phyloP scores from a whole-genome alignment of 2,329 filamentous ascomycete genomes.

The Ustulina deusta region DNA sequence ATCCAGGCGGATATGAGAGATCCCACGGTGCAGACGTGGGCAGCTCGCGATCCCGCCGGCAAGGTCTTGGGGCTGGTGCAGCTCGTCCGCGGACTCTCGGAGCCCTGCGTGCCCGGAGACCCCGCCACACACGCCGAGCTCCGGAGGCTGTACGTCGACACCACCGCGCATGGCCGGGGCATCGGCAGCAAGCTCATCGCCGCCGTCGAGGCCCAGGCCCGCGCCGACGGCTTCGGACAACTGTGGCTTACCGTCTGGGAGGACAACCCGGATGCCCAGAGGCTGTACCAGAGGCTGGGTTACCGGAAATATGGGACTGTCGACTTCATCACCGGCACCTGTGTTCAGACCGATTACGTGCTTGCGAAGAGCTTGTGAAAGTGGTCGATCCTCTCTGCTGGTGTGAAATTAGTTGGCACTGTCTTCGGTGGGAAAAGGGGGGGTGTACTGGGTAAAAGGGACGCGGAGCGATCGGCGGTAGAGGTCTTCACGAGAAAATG shows the following conservation, averaged over 20 bases:
- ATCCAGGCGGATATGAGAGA: constrained; percentile 43
- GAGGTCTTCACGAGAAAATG: not conserved
- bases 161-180: constrained; percentile 46
- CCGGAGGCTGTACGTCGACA: constrained; percentile 48
- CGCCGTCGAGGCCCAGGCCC: constrained; percentile 44
- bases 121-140: constrained; percentile 45
- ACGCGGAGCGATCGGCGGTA: not conserved
- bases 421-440: not conserved
- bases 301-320: constrained; percentile 43
- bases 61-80: constrained; percentile 47
- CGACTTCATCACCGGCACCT: constrained; percentile 43
- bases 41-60: constrained; percentile 42
- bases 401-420: not conserved
- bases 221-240: constrained; percentile 44
- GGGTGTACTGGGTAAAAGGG: not conserved
- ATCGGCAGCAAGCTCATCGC: constrained; percentile 47
- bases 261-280: constrained; percentile 41
- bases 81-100: constrained; percentile 42
- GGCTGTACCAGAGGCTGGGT: constrained; percentile 45
- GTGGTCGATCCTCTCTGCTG: not conserved
- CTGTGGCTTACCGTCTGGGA: constrained; percentile 51
- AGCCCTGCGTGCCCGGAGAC: constrained; percentile 41
- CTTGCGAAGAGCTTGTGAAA: constrained; percentile 41
- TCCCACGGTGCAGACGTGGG: constrained; percentile 40
- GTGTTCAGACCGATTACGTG: constrained; percentile 47